A percentile compares a stretch with the other conserved stretches of the same genome.
phyloP scores from a whole-genome alignment of 331 rosid species.

The Rhamnella rubrinervis region DNA sequence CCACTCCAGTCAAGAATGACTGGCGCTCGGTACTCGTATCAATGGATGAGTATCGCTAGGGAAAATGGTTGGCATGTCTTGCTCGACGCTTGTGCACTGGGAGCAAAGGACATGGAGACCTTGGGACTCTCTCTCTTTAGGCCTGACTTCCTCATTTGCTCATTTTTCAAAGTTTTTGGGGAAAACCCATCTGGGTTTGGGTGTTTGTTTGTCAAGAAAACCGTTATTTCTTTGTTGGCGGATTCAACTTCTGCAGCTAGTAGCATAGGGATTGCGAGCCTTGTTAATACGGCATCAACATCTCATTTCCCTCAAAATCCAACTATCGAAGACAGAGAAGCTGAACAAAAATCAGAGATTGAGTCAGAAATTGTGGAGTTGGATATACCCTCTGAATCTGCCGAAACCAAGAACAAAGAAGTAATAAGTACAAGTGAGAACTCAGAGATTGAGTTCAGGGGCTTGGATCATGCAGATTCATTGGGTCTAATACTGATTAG shows the following conservation, averaged over 20 bases:
- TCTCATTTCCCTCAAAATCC: neutral
- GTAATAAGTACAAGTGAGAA: slow-evolving; percentile 14
- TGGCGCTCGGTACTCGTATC: slow-evolving; percentile 70
- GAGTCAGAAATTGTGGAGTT: slow-evolving; percentile 33
- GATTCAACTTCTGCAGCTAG: slow-evolving; percentile 30
- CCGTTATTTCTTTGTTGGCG: slow-evolving; percentile 43
- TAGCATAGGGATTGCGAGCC: slow-evolving; percentile 60
- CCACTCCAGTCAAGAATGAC: slow-evolving; percentile 80
- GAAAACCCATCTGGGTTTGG: slow-evolving; percentile 83
- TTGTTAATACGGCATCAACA: slow-evolving; percentile 30
- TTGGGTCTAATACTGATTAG: slow-evolving; percentile 62
- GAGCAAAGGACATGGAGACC: slow-evolving; percentile 77
- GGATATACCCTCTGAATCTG: slow-evolving; percentile 21
- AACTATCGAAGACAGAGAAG: neutral
- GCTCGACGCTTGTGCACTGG: slow-evolving; percentile 72
- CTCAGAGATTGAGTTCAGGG: slow-evolving; percentile 47
- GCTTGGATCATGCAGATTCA: slow-evolving; percentile 77
- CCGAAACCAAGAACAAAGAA: slow-evolving; percentile 16
- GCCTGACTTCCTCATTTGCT: slow-evolving; percentile 80
- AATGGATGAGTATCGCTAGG: slow-evolving; percentile 79
- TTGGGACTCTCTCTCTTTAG: slow-evolving; percentile 75
- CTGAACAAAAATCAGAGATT: slow-evolving; percentile 12
- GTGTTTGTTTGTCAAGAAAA: slow-evolving; percentile 77
- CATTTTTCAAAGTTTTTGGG: slow-evolving; percentile 73
- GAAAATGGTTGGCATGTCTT: slow-evolving; percentile 79